These are phyloP conservation scores for Juncus effusus DNA, from an alignment of 176 grass and related monocot species.

Conservation along the genomic window DNA sequence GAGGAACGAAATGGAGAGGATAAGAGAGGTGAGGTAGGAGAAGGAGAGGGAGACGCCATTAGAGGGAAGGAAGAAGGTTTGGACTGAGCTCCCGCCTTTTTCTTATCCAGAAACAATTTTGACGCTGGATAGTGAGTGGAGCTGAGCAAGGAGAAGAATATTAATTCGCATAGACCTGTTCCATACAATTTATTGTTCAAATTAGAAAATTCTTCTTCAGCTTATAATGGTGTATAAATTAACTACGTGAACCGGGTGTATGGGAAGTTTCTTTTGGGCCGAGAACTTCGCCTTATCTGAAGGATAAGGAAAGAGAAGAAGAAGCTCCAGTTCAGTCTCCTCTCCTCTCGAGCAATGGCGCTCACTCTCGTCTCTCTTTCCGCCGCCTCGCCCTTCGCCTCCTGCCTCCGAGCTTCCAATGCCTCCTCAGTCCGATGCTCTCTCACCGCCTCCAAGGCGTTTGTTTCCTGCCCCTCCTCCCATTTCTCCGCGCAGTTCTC, in stretches of 20 bases:
- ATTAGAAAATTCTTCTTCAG: not conserved
- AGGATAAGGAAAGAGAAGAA: slow-evolving; percentile 15
- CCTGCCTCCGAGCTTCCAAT: slow-evolving; percentile 15
- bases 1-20: slow-evolving; percentile 30
- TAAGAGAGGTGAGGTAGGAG: slow-evolving; percentile 38
- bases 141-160: not conserved
- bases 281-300: not conserved
- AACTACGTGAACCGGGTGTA: not conserved
- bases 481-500: slow-evolving; percentile 35
- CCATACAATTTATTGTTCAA: not conserved
- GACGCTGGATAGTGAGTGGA: not conserved
- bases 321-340: not conserved
- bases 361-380: slow-evolving; percentile 26
- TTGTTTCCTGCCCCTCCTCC: not conserved
- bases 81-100: slow-evolving; percentile 31
- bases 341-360: slow-evolving; percentile 24
- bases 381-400: not conserved
- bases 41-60: slow-evolving; percentile 33
- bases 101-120: slow-evolving; percentile 60
- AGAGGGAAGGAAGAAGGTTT: not conserved
- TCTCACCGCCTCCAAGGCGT: slow-evolving; percentile 17
- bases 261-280: not conserved
- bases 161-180: not conserved
- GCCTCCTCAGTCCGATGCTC: slow-evolving; percentile 8
- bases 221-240: not conserved